A percentile compares a stretch with the other conserved stretches of the same genome.
Conservation (phyloP, 2,329 filamentous ascomycete species). For the Exophiala spinifera region DNA sequence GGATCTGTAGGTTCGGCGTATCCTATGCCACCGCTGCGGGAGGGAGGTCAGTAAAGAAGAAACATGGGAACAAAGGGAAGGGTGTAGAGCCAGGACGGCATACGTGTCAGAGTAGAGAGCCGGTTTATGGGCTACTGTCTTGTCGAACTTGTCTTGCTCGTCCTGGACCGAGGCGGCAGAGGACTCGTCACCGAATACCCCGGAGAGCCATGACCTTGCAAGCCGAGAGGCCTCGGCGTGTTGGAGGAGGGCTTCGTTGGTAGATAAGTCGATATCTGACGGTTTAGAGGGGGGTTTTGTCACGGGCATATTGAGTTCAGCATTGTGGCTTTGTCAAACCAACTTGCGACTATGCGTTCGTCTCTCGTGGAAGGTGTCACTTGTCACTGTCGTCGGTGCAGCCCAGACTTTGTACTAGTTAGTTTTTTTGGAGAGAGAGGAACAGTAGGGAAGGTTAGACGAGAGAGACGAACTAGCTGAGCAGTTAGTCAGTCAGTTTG, state of each 20-base stretch:
- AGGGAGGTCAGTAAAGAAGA: too few species aligned
- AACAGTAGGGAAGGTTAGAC: too few species aligned
- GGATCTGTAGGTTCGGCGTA: neutral
- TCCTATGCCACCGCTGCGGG: conserved; percentile 10
- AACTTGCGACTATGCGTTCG: too few species aligned
- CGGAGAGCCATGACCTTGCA: conserved; percentile 20
- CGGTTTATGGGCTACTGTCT: conserved; percentile 2
- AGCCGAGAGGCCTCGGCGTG: conserved; percentile 21
- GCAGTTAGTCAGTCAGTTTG: too few species aligned
- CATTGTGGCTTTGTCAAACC: too few species aligned
- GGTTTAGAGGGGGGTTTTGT: neutral
- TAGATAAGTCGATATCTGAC: conserved; percentile 15
- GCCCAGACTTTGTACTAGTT: too few species aligned
- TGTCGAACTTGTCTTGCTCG: conserved; percentile 7
- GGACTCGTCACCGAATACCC: conserved; percentile 1
- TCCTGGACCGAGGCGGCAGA: conserved; percentile 1
- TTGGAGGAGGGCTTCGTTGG: conserved; percentile 18
- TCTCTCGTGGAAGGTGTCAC: too few species aligned
- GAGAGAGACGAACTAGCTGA: too few species aligned
- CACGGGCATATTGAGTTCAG: too few species aligned
- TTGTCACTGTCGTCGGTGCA: too few species aligned
- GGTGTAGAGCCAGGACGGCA: neutral
- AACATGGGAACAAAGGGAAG: too few species aligned
- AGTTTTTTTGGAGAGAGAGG: too few species aligned
- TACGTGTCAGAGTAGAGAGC: conserved; percentile 16